These are phyloP conservation scores for Cladosporium austrohemisphaericum DNA, from an alignment of 2,329 filamentous ascomycete species.

Conservation along the genomic window DNA sequence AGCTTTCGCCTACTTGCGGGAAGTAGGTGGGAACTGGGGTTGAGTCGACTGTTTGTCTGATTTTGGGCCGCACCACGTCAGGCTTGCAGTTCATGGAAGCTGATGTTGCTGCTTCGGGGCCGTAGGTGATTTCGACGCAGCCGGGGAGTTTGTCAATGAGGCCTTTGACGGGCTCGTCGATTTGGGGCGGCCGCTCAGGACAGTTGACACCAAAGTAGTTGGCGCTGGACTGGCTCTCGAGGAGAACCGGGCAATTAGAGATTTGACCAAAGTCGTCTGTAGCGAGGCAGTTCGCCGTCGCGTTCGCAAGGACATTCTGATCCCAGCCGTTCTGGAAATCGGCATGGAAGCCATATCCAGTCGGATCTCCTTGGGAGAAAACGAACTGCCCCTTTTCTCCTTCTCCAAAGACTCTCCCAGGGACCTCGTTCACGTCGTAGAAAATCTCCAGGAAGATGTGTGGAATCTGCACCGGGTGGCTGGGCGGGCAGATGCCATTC, in stretches of 20 bases:
- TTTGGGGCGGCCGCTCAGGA: constrained; percentile 28
- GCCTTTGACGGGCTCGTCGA: constrained; percentile 30
- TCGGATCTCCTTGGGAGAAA: constrained; percentile 47
- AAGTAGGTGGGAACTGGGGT: constrained; percentile 28
- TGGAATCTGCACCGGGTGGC: constrained; percentile 36
- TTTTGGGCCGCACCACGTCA: constrained; percentile 20
- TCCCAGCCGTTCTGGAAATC: constrained; percentile 53
- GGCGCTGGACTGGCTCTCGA: constrained; percentile 28
- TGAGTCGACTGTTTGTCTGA: constrained; percentile 29
- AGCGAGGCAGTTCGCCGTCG: constrained; percentile 36
- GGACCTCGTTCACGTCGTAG: constrained; percentile 35
- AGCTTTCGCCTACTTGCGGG: constrained; percentile 23
- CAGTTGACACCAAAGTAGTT: constrained; percentile 30
- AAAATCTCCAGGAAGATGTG: constrained; percentile 42
- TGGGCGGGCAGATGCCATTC: constrained; percentile 41
- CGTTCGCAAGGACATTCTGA: constrained; percentile 36
- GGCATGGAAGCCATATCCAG: constrained; percentile 53
- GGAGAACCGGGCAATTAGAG: constrained; percentile 33
- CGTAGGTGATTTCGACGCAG: constrained; percentile 32
- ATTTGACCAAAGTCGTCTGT: constrained; percentile 34
- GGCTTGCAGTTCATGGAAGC: constrained; percentile 30
- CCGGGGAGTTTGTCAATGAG: constrained; percentile 32
- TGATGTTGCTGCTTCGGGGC: constrained; percentile 29
- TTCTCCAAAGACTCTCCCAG: too few relatives aligned
- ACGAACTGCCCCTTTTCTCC: too few relatives aligned